Percentiles rank a stretch among this genome's conserved stretches.
These are phyloP conservation scores for Saccharomyces uvarum DNA, from an alignment of 1,139 yeast genomes.

Conservation along the genomic window DNA sequence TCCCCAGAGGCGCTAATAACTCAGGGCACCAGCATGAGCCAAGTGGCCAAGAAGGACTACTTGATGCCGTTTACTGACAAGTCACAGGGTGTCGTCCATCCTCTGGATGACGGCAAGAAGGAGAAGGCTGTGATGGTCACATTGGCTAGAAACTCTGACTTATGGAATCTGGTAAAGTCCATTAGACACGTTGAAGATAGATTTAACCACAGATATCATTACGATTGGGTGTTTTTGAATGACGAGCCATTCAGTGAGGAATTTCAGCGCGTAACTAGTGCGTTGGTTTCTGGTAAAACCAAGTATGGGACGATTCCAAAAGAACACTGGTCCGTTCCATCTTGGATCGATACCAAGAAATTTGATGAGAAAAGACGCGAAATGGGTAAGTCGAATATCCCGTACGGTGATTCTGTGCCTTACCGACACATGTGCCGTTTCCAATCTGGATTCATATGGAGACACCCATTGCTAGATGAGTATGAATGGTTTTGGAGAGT, in stretches of 20 bases:
- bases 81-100: conserved; percentile 26
- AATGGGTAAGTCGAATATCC: conserved; percentile 40
- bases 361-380: conserved; percentile 44
- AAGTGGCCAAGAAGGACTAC: conserved; percentile 9
- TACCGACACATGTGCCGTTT: conserved; percentile 88
- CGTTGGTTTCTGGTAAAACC: conserved; percentile 42
- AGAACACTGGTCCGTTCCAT: conserved; percentile 52
- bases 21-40: not conserved
- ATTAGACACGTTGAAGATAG: conserved; percentile 66
- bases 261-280: conserved; percentile 37
- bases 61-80: conserved; percentile 26
- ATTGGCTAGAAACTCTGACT: conserved; percentile 65
- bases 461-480: conserved; percentile 61
- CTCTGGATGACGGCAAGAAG: conserved; percentile 31
- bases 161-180: conserved; percentile 52
- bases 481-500: conserved; percentile 92
- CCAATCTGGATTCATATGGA: conserved; percentile 84
- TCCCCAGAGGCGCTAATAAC: not conserved
- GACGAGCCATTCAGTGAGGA: conserved; percentile 44
- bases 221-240: conserved; percentile 73
- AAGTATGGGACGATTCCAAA: conserved; percentile 45
- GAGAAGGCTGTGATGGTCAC: conserved; percentile 69
- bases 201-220: conserved; percentile 56
- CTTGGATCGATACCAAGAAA: conserved; percentile 50
- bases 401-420: conserved; percentile 56